Percentiles rank a stretch among this genome's conserved stretches.
phyloP scores from a whole-genome alignment of 2,329 filamentous ascomycete genomes.

The Onygenales sp. region DNA sequence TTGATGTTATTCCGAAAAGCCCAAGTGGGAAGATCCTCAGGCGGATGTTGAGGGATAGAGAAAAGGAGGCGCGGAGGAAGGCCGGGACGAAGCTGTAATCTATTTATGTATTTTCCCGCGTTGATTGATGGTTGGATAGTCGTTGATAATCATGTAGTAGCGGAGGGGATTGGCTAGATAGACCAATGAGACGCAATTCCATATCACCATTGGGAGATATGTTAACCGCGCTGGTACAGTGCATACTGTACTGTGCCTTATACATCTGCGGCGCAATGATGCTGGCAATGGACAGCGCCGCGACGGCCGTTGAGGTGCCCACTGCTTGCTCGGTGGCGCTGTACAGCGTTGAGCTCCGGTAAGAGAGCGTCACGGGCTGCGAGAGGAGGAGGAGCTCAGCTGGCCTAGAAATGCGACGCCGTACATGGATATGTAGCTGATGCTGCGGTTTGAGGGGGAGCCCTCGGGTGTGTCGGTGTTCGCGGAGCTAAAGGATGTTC shows the following conservation, averaged over 20 bases:
- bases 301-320: neutral
- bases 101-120: neutral
- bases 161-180: neutral
- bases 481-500: neutral
- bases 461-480: neutral
- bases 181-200: neutral
- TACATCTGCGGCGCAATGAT: neutral
- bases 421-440: neutral
- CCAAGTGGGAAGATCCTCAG: slow-evolving; percentile 55
- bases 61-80: slow-evolving; percentile 57
- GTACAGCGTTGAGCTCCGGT: neutral
- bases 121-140: neutral
- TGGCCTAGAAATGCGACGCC: neutral
- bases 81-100: slow-evolving; percentile 56
- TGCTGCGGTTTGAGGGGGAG: neutral
- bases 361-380: neutral
- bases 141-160: neutral
- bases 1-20: slow-evolving; percentile 51
- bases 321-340: neutral
- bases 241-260: neutral
- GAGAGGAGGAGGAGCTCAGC: neutral
- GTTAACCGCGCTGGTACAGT: too few relatives aligned
- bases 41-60: slow-evolving; percentile 60
- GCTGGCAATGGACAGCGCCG: neutral
- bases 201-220: too few relatives aligned